These are phyloP conservation scores for Chlorella ohadii DNA, from an alignment of 139 green algal species.

Conservation along the genomic window DNA sequence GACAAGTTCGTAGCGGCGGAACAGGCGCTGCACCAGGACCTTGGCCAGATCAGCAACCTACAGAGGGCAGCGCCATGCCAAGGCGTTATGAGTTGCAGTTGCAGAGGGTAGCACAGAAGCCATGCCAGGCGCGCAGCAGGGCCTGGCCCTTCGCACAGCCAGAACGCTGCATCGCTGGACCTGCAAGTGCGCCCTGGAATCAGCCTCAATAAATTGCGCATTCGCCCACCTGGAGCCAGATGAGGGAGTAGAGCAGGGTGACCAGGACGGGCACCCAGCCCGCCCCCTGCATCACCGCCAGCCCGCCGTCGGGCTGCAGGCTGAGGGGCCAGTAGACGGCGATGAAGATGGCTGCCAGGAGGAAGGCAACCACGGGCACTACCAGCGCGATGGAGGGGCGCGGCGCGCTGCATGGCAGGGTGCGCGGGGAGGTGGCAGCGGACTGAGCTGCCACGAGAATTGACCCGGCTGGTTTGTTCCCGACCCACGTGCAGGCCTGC, in stretches of 20 bases:
- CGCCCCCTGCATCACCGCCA: conserved; percentile 47
- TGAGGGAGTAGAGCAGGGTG: conserved; percentile 36
- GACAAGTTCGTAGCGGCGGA: not conserved
- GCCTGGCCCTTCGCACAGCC: too few relatives aligned
- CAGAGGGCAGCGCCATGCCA: too few relatives aligned
- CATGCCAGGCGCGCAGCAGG: too few relatives aligned
- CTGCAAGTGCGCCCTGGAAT: too few relatives aligned
- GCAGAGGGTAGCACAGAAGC: too few relatives aligned
- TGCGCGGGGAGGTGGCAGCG: too few relatives aligned
- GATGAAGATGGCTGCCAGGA: conserved; percentile 47
- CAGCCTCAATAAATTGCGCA: too few relatives aligned
- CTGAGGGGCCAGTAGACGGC: conserved; percentile 49
- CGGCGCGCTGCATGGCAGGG: not conserved
- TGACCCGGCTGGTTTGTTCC: too few relatives aligned
- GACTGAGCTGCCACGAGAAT: too few relatives aligned
- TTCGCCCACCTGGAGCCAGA: conserved; percentile 29
- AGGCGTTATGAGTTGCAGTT: too few relatives aligned
- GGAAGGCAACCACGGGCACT: conserved; percentile 33
- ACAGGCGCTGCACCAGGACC: conserved; percentile 17
- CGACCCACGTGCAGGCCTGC: too few relatives aligned
- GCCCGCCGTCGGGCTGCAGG: conserved; percentile 46
- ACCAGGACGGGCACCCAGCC: conserved; percentile 45
- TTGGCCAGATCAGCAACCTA: conserved; percentile 46
- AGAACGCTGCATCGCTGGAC: too few relatives aligned
- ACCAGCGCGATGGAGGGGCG: conserved; percentile 47